Evolutionary conservation across 345 rosid genomes (phyloP).

Genomic region (Salix purpurea): DNA sequence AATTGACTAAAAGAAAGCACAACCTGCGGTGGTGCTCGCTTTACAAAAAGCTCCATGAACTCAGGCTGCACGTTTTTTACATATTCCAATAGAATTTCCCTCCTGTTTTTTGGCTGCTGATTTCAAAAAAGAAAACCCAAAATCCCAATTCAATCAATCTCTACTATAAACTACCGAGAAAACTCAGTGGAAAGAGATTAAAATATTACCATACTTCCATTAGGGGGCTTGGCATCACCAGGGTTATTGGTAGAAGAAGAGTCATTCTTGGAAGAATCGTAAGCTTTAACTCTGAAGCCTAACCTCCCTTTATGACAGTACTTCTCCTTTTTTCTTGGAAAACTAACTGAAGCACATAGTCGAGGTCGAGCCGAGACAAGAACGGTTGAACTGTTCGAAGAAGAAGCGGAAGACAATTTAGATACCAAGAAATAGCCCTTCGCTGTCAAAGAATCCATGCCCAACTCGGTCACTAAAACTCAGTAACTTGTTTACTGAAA

Average conservation of each 20-base stretch:
- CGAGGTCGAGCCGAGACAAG: slow-evolving; percentile 25
- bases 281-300: slow-evolving; percentile 45
- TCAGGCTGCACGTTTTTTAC: slow-evolving; percentile 94
- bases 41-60: slow-evolving; percentile 85
- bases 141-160: slow-evolving; percentile 3
- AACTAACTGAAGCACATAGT: slow-evolving; percentile 31
- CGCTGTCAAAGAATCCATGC: slow-evolving; percentile 55
- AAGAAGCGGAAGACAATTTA: slow-evolving; percentile 24
- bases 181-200: neutral
- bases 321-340: slow-evolving; percentile 30
- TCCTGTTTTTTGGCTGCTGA: slow-evolving; percentile 60
- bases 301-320: slow-evolving; percentile 19
- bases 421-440: slow-evolving; percentile 31
- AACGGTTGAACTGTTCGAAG: slow-evolving; percentile 20
- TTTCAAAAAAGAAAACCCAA: slow-evolving; percentile 7
- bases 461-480: neutral
- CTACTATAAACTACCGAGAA: neutral
- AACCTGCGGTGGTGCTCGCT: slow-evolving; percentile 88
- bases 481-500: neutral
- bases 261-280: slow-evolving; percentile 53
- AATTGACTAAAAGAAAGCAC: neutral
- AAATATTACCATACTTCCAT: slow-evolving; percentile 55
- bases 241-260: slow-evolving; percentile 30
- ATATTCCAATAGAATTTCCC: slow-evolving; percentile 82
- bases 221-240: slow-evolving; percentile 60